These are phyloP conservation scores for Candida gigantensis DNA, from an alignment of 1,139 yeast species.

Conservation along the genomic window DNA sequence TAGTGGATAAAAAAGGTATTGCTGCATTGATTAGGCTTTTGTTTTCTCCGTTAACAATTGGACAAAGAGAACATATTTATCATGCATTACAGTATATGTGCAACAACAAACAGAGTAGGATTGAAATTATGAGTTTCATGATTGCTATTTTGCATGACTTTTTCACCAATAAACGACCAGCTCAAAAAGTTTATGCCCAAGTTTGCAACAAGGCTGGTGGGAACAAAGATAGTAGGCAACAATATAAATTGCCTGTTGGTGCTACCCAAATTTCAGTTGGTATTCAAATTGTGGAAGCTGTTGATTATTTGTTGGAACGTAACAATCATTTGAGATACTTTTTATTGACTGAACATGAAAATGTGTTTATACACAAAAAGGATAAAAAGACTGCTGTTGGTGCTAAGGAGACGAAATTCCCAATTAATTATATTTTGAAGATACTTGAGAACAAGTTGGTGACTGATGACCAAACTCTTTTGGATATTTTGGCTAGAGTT, in stretches of 20 bases:
- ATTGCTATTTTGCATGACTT: constrained; percentile 78
- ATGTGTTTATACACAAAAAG: constrained; percentile 47
- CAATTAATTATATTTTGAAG: constrained; percentile 67
- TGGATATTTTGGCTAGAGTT: constrained; percentile 76
- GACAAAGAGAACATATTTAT: constrained; percentile 65
- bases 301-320: constrained; percentile 70
- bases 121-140: constrained; percentile 72
- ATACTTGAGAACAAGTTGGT: constrained; percentile 65
- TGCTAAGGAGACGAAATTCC: constrained; percentile 56
- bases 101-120: constrained; percentile 73
- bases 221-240: constrained; percentile 17
- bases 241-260: constrained; percentile 52
- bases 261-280: constrained; percentile 72
- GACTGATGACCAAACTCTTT: constrained; percentile 68
- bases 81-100: constrained; percentile 70
- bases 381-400: constrained; percentile 31
- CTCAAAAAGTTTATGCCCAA: constrained; percentile 67
- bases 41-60: constrained; percentile 71
- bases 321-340: constrained; percentile 72
- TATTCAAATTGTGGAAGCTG: constrained; percentile 74
- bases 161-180: constrained; percentile 55
- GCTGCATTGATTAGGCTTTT: constrained; percentile 70
- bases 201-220: constrained; percentile 41
- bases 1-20: constrained; percentile 76
- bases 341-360: constrained; percentile 81